Percentiles rank a stretch among this genome's conserved stretches.
These are phyloP conservation scores for Mesembryanthemum crystallinum DNA, from an alignment of 148 eudicot genomes.

Conservation along the genomic window DNA sequence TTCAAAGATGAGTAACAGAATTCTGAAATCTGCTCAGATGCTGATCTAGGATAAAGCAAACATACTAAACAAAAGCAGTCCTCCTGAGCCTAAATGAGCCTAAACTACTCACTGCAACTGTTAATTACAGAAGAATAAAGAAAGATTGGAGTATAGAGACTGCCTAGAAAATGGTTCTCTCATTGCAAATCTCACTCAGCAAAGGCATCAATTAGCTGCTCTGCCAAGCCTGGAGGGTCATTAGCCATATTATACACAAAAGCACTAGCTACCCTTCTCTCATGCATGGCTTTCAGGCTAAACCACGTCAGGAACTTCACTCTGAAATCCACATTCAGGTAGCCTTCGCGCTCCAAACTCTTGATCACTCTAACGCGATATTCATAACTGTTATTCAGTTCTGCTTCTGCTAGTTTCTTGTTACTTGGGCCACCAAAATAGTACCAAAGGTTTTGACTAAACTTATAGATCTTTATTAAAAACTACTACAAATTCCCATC, in stretches of 20 bases:
- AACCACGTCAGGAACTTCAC: slow-evolving; percentile 71
- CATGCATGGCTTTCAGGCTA: slow-evolving; percentile 58
- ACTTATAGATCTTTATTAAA: too few relatives aligned
- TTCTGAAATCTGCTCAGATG: slow-evolving; percentile 18
- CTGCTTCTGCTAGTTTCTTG: slow-evolving; percentile 19
- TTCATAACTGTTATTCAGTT: slow-evolving; percentile 38
- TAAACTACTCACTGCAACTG: neutral
- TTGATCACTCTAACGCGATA: slow-evolving; percentile 49
- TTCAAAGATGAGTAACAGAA: neutral
- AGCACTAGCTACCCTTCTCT: slow-evolving; percentile 50
- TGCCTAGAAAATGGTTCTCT: slow-evolving; percentile 16
- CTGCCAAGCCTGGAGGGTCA: slow-evolving; percentile 64
- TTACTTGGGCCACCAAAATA: slow-evolving; percentile 13
- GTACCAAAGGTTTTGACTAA: too few relatives aligned
- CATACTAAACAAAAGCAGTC: slow-evolving; percentile 12
- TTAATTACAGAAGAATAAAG: slow-evolving; percentile 3
- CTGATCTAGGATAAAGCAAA: slow-evolving; percentile 3
- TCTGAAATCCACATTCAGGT: slow-evolving; percentile 44
- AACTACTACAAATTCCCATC: too few relatives aligned
- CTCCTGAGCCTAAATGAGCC: slow-evolving; percentile 10
- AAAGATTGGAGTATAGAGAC: neutral
- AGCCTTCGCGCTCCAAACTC: slow-evolving; percentile 45
- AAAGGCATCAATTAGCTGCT: slow-evolving; percentile 59
- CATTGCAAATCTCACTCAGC: slow-evolving; percentile 43
- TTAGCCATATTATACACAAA: slow-evolving; percentile 49